Evolutionary conservation across 2,329 filamentous ascomycete genomes (phyloP), one percentile per base, ranked within the genome.

Genomic region (Ceratocystis diversiconidia): DNA sequence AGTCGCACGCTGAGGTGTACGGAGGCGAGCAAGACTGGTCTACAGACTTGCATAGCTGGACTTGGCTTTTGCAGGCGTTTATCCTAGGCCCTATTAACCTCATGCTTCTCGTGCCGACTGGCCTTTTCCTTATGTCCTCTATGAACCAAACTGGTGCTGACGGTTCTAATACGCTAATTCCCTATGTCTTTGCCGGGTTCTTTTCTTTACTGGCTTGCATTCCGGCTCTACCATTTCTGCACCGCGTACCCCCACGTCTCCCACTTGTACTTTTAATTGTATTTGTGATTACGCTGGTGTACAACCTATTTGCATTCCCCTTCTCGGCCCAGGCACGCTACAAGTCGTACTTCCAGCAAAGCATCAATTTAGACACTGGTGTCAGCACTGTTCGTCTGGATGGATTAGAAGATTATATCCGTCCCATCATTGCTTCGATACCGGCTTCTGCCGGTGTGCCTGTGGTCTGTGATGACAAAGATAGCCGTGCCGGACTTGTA

Each of bases 271-370:
- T 96, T 17, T 79, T 95, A 32, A 72, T 86, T 12, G 77, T 96
- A 7, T 89, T 91, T 68, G 72, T 84, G 28, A 89, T 80, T 36
- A 95, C 90, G 0, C 76, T 95, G 32, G 81, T 92, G 65, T 97
- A 96, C 78, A 95, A 95, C 72, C 82, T 96, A 3, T 76, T 83
- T 1, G 89, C 89, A 1, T 96, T 96, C 74, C 94, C 94, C 0
- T 97, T 97, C 75, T 94, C 90, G 0, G 77, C 82, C 25, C 81
- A 85, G 67, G 88, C 86, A 72, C 83, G 90, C 46, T 84, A 95
- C 74, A 97, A 97, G 75, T 80, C 92, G 61, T 95, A 86, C 74
- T 96, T 97, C 74, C 79, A 89, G 62, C 92, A 99, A 73, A 82
- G 83, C 8, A 79, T 96, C 61, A 83, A 96, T 69, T 81, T 96